These are phyloP conservation scores for Thielaviopsis euricoi DNA, from an alignment of 2,329 filamentous ascomycete species.

Conservation along the genomic window DNA sequence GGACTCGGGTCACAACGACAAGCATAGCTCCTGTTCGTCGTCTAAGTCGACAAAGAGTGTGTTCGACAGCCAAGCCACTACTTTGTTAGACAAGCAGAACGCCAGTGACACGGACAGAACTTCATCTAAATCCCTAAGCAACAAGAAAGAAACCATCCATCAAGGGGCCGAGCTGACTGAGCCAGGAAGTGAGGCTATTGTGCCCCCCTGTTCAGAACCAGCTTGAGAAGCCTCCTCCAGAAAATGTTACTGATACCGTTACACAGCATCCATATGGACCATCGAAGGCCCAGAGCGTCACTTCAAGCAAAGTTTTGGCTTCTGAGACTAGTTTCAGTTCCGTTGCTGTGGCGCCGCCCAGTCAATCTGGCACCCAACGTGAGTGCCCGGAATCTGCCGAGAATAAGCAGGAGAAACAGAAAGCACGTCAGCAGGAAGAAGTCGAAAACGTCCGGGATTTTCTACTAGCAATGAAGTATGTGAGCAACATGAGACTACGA, in stretches of 20 bases:
- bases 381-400: slow-evolving; percentile 1
- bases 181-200: neutral
- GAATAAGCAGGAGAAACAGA: neutral
- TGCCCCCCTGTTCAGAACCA: neutral
- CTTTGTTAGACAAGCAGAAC: neutral
- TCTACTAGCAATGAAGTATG: too few relatives aligned
- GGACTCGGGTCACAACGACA: neutral
- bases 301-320: neutral
- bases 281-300: neutral
- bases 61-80: neutral
- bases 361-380: neutral
- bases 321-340: slow-evolving; percentile 1
- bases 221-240: neutral
- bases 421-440: too few relatives aligned
- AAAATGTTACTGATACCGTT: neutral
- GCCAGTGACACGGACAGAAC: neutral
- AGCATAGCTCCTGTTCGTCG: neutral
- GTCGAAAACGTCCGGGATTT: too few relatives aligned
- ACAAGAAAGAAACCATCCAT: slow-evolving; percentile 1
- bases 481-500: too few relatives aligned
- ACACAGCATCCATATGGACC: neutral
- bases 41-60: neutral
- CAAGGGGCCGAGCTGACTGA: neutral
- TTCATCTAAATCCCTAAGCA: neutral
- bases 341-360: neutral